Base-by-base conservation (phyloP, 2,329 filamentous ascomycete species). In the Sclerotiophoma versabilis region DNA sequence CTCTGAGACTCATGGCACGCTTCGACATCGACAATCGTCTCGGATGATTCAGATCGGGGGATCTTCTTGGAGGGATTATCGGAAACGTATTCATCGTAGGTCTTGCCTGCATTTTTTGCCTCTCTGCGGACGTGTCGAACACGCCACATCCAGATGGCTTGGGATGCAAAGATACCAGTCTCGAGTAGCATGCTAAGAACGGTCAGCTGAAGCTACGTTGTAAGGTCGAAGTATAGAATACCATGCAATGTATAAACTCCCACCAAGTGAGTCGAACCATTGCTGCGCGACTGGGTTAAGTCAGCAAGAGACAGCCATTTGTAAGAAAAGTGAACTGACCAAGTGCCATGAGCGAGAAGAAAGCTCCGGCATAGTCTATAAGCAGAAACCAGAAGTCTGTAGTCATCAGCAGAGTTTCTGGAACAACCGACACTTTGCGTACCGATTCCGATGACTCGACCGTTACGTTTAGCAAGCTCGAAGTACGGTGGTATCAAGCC, bases 331-430 rank as follows among this genome's bases (percentile, higher is more conserved):
- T 11, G 17, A 17, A 57, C 79, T 23, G 75, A 84, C 83, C 82
- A 9, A 87, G 71, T 1, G 85, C 84, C 77, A 88, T 81, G 19
- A 88, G 77, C 0, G 84, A 87, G 68, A 88, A 87, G 51, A 88
- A 79, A 0, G 85, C 86, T 2, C 86, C 86, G 1, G 79, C 61
- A 51, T 81, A 86, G 63, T 89, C 86, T 61, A 87, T 83, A 0
- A 75, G 72, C 3, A 88, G 70, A 60, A 89, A 89, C 12, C 84
- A 71, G 66, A 81, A 83, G 58, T 80, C 80, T 80, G 7, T 9
- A 4, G 2, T 22, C 23, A 22, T 37, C 44, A 34, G 51, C 26
- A 29, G 5, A 20, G 68, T 25, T 7, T 1, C 15, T 20, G 3
- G 1, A 3, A 5, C 5, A 19, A 11, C 17, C 14, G 7, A 1